These are phyloP conservation scores for Ettlia oleoabundans DNA, from an alignment of 139 green algal species.

Conservation along the genomic window DNA sequence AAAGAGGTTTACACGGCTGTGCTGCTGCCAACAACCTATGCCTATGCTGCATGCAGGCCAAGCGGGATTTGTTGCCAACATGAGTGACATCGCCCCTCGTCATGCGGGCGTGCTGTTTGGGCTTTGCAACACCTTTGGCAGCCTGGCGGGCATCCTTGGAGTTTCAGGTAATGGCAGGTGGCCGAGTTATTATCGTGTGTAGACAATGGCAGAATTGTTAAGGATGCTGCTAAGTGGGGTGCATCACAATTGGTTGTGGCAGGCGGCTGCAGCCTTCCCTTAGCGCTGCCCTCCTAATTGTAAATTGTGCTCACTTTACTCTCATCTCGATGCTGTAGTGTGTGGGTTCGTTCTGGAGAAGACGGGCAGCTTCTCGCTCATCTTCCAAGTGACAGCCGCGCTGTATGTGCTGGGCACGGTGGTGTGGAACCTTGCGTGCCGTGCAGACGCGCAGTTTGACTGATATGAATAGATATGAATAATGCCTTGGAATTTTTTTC, in stretches of 20 bases:
- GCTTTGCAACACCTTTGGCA: slow-evolving; percentile 91
- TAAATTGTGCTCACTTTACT: too few relatives aligned
- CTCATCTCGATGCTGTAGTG: too few relatives aligned
- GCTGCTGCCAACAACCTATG: too few relatives aligned
- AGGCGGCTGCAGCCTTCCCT: not conserved
- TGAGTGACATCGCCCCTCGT: slow-evolving; percentile 85
- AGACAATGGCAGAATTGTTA: too few relatives aligned
- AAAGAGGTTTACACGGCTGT: too few relatives aligned
- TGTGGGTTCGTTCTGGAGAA: slow-evolving; percentile 79
- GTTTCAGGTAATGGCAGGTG: slow-evolving; percentile 39
- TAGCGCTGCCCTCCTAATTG: not conserved
- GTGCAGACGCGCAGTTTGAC: slow-evolving; percentile 64
- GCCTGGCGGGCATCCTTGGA: slow-evolving; percentile 76
- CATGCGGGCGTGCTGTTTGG: slow-evolving; percentile 87
- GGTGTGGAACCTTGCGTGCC: slow-evolving; percentile 72
- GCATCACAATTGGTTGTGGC: too few relatives aligned
- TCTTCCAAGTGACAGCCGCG: slow-evolving; percentile 82
- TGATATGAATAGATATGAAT: too few relatives aligned
- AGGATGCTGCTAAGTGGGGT: too few relatives aligned
- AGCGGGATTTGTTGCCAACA: slow-evolving; percentile 88
- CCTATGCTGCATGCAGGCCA: slow-evolving; percentile 50
- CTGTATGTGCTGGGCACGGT: slow-evolving; percentile 78
- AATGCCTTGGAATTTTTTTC: too few relatives aligned
- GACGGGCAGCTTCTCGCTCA: slow-evolving; percentile 71
- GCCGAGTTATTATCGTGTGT: too few relatives aligned